Base-by-base conservation (phyloP, 345 rosid genomes). In the Eucalyptus polybractea region DNA sequence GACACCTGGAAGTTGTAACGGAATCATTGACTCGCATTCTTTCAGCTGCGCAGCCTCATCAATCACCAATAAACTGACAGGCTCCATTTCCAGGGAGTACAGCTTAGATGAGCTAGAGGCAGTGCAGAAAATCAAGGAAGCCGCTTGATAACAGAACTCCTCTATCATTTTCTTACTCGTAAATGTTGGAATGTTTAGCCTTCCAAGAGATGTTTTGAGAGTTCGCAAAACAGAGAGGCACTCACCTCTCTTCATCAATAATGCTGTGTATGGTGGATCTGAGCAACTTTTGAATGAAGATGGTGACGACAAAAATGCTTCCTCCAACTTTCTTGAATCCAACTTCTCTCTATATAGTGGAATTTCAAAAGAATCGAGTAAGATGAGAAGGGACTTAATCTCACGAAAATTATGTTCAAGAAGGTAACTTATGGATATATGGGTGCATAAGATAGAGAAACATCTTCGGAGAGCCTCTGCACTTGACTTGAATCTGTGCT, bases 41-140 rank as follows among this genome's bases (percentile, higher is more conserved):
- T 86, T 89, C 50, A 89, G 50, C 88, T 86, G 88, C 6, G 88
- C 87, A 3, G 90, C 90, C 56, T 89, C 90, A 86, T 89, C 90
- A 47, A 89, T 89, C 29, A 89, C 88, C 45, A 89, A 21, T 37
- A 85, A 33, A 8, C 67, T 62, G 81, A 62, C 53, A 50, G 90
- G 90, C 80, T 44, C 47, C 88, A 85, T 50, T 27, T 44, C 49
- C 1, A 45, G 14, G 25, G 44, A 85, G 17, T 56, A 56, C n/a
- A 89, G 62, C 69, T 86, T 89, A 62, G 47, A 67, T 50, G 90
- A 51, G 37, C 60, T 13, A 25, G 90, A 85, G 67, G 62, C 88
- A 85, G 88, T 89, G 81, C 90, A 89, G 44, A 89, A 89, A 67
- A 86, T 85, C 45, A 89, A 33, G 33, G 54, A 19, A 49, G 90